Base-by-base conservation (phyloP, 2,329 filamentous ascomycete genomes). In the Beauveria varroae region DNA sequence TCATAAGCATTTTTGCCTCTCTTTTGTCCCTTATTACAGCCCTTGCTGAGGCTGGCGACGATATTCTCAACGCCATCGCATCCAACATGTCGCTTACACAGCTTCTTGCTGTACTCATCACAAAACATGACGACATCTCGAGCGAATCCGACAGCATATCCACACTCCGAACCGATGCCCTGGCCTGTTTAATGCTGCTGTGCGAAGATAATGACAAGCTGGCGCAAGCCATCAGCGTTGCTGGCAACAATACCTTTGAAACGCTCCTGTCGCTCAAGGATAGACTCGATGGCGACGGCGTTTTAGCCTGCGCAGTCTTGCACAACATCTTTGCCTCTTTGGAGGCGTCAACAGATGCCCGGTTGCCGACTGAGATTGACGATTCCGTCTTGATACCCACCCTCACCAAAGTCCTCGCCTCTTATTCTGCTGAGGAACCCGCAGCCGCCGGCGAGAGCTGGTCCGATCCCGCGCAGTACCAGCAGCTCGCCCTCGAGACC, bases 151-250 rank as follows among this genome's bases (percentile, higher is more conserved):
- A 78, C 41, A 77, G 80, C 55, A 73, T 78, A 8, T 68, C 68
- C 12, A 67, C 65, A 26, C 68, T 79, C 20, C 72, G 78, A 26
- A 76, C 77, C 59, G 80, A 84, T 63, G 74, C 77, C 1, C 72
- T 87, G 18, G 79, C 78, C 9, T 84, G 83, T 64, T 75, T 87
- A 61, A 79, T 82, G 67, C 78, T 80, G 1, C 73, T 88, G 3
- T 81, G 81, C 3, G 85, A 88, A 67, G 86, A 88, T 62, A 86
- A 86, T 64, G 68, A 75, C 28, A 67, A 75, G 5, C 77, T 87
- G 22, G 79, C 78, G 1, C 74, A 84, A 65, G 75, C 76, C 22
- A 75, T 87, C n/a, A 73, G 74, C 22, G 73, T 71, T 24, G 80
- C 78, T 67, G 81, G 85, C 63, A 76, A 80, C 18, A 30, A 22